Percentiles rank a stretch among this genome's conserved stretches.
Conservation (phyloP, 1,284 basidiomycete genomes). For the Exobasidium rhododendri region DNA sequence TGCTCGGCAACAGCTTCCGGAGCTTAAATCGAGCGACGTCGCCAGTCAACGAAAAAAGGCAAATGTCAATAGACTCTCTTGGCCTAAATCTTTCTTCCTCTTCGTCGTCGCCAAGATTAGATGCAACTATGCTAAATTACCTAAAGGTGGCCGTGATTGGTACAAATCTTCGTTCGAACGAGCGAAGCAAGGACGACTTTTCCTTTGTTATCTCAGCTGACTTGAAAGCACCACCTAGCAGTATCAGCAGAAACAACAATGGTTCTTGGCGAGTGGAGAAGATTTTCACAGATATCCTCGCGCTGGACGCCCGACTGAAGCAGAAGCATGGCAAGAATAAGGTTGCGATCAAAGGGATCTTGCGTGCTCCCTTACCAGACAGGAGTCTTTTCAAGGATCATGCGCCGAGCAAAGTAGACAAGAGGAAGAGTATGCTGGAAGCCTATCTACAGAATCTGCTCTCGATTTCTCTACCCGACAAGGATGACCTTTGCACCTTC, state of each 20-base stretch:
- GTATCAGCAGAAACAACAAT: slow-evolving; percentile 51
- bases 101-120: slow-evolving; percentile 27
- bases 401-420: slow-evolving; percentile 91
- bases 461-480: slow-evolving; percentile 72
- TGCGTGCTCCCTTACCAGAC: slow-evolving; percentile 70
- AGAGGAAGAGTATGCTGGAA: slow-evolving; percentile 69
- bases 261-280: slow-evolving; percentile 85
- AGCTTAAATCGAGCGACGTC: too few species aligned
- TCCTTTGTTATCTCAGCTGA: slow-evolving; percentile 67
- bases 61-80: background rate
- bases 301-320: slow-evolving; percentile 66
- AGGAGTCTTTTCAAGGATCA: slow-evolving; percentile 92
- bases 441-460: slow-evolving; percentile 83
- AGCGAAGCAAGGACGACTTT: slow-evolving; percentile 79
- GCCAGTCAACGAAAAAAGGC: background rate
- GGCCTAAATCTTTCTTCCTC: background rate
- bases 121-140: slow-evolving; percentile 37
- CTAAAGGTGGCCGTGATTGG: slow-evolving; percentile 44
- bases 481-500: slow-evolving; percentile 85
- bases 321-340: slow-evolving; percentile 66
- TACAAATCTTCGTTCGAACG: slow-evolving; percentile 76
- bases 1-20: too few species aligned
- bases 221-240: slow-evolving; percentile 54
- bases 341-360: slow-evolving; percentile 65
- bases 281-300: slow-evolving; percentile 82